Conservation (phyloP, 345 rosid genomes). For the Acer campestre region DNA sequence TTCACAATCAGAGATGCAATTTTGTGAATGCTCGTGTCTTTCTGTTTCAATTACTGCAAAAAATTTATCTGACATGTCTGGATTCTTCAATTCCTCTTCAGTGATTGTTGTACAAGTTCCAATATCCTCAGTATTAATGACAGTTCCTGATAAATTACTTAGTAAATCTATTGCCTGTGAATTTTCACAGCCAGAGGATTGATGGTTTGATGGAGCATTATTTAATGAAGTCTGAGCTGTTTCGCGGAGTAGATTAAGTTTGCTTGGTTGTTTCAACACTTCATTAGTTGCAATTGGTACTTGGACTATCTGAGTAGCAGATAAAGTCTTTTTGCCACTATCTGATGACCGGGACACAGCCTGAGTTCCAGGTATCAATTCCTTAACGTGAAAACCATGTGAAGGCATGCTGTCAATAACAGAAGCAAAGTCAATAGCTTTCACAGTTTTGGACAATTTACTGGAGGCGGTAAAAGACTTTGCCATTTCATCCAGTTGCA, state of each 20-base stretch:
- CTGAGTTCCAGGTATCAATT: constrained; percentile 38
- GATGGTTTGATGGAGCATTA: constrained; percentile 19
- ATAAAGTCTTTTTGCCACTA: constrained; percentile 16
- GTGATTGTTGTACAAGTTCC: constrained; percentile 12
- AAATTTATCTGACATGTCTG: constrained; percentile 5
- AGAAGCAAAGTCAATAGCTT: constrained; percentile 59
- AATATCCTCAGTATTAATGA: constrained; percentile 25
- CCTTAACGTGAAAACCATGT: constrained; percentile 50
- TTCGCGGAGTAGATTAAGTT: constrained; percentile 16
- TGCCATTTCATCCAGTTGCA: constrained; percentile 65
- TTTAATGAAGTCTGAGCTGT: constrained; percentile 23
- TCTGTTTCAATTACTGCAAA: constrained; percentile 10
- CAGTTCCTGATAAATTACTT: constrained; percentile 16
- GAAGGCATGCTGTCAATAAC: constrained; percentile 46
- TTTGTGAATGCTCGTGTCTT: constrained; percentile 25
- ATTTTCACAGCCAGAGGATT: constrained; percentile 10
- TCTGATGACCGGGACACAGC: constrained; percentile 26
- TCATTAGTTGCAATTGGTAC: constrained; percentile 23
- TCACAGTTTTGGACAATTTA: constrained; percentile 36
- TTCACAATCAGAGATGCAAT: constrained; percentile 23
- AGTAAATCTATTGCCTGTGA: constrained; percentile 16
- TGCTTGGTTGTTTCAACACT: constrained; percentile 24
- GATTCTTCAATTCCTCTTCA: constrained; percentile 23
- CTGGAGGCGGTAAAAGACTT: constrained; percentile 53
- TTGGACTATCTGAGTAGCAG: constrained; percentile 25